Evolutionary conservation across 257 asterid species (phyloP).

Genomic region (Primulina tabacum): DNA sequence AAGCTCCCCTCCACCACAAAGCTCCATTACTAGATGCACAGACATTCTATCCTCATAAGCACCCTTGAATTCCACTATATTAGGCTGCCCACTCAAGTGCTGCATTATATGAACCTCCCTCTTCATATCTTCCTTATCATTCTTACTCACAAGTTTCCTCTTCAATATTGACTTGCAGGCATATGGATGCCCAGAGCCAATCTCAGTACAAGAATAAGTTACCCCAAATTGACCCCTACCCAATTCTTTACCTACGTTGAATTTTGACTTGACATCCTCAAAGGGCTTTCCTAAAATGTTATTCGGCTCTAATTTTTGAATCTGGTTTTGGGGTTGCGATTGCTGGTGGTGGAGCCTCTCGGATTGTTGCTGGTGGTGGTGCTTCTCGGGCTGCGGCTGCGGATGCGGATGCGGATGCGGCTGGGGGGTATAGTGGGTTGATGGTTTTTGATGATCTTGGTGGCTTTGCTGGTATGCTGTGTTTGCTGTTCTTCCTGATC

Average conservation of each 20-base stretch:
- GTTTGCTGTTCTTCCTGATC: slow-evolving; percentile 35
- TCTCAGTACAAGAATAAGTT: slow-evolving; percentile 60
- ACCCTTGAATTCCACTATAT: slow-evolving; percentile 79
- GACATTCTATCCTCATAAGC: slow-evolving; percentile 72
- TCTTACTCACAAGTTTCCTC: slow-evolving; percentile 70
- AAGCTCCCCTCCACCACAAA: slow-evolving; percentile 82
- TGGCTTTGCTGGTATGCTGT: slow-evolving; percentile 37
- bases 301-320: slow-evolving; percentile 44
- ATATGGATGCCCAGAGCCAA: slow-evolving; percentile 42
- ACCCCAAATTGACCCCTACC: slow-evolving; percentile 89
- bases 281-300: slow-evolving; percentile 58
- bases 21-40: slow-evolving; percentile 81
- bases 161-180: slow-evolving; percentile 80
- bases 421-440: slow-evolving; percentile 29
- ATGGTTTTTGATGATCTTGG: slow-evolving; percentile 41
- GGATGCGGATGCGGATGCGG: slow-evolving; percentile 28
- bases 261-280: slow-evolving; percentile 55
- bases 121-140: slow-evolving; percentile 76
- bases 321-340: slow-evolving; percentile 30
- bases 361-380: slow-evolving; percentile 6
- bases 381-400: not conserved
- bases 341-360: slow-evolving; percentile 34
- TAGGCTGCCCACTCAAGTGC: slow-evolving; percentile 79
- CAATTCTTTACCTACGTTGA: slow-evolving; percentile 56
- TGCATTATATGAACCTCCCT: slow-evolving; percentile 80